Evolutionary conservation across 2,329 filamentous ascomycete species (phyloP), one percentile per base, ranked within the genome.

Genomic region (Paraphoma chrysanthemicola): DNA sequence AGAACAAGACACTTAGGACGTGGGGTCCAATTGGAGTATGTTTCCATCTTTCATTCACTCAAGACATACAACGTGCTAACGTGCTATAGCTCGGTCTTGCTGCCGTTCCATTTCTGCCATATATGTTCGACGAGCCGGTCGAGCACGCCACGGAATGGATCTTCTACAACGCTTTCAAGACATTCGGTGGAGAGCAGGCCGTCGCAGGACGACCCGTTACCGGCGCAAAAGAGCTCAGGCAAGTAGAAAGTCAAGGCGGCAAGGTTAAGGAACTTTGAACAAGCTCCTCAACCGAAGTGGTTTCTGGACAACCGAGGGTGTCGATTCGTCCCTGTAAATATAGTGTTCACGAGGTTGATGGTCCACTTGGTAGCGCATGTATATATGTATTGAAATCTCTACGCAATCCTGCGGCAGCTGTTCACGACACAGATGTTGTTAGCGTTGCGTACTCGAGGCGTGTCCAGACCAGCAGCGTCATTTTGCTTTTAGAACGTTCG

Each of bases 11-110:
- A 4, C 56, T 98, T 23, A 83, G 94, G 66, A 95, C 92, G 0
- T 99, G 91, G 90, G 90, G 86, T 0, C 95, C 95, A 0, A 97
- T 99, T 57, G 95, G 95, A 1, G 85, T 97, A 68, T 87, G 93
- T 80, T 14, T 3, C 11, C 11, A 2, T 36, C 11, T 6, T 14
- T 1, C 28, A 18, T 18, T 36, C 0, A 29, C 10, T 16, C 0
- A 23, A 23, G 23, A 11, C 12, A 16, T 18, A 2, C 39, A 42
- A 42, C 33, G n/a, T 2, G 16, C 64, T 66, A 46, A 67, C 31
- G 12, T 8, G 41, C 1, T 30, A 56, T 63, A 87, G 85, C 81
- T 89, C 51, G 87, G 87, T 69, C 80, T 86, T 3, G 80, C 83
- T 4, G 82, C 79, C 8, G 93, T 97, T 8, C 94, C 93, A 0